Evolutionary conservation across 768 basidiomycete species (phyloP).

Genomic region (Rhodotorula paludigena): DNA sequence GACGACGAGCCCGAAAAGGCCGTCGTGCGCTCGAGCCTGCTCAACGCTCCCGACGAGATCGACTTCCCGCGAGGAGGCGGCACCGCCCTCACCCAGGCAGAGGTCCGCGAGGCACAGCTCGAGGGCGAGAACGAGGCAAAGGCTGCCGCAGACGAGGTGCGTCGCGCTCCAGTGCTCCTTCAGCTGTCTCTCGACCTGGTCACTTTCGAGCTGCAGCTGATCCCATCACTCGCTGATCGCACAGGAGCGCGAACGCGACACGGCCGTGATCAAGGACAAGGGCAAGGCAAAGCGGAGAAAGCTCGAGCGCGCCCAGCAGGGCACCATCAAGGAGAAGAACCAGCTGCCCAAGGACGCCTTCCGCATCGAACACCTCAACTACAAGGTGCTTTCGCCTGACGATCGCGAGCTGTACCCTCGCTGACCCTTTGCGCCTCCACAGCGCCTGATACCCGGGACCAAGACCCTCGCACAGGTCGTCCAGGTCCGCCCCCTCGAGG

Average conservation of each 20-base stretch:
- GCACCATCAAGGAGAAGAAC: constrained; percentile 45
- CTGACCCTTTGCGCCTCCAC: constrained; percentile 18
- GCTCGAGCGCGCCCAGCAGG: constrained; percentile 38
- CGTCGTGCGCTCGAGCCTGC: constrained; percentile 8
- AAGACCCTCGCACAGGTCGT: constrained; percentile 82
- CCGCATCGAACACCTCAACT: constrained; percentile 86
- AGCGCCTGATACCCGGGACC: constrained; percentile 78
- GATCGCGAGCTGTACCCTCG: not conserved
- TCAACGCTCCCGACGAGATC: constrained; percentile 39
- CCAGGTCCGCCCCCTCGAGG: constrained; percentile 76
- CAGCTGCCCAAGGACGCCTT: constrained; percentile 48
- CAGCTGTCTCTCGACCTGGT: not conserved
- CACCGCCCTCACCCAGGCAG: constrained; percentile 75
- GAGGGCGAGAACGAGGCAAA: constrained; percentile 83
- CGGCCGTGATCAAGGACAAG: constrained; percentile 48
- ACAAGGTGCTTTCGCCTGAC: constrained; percentile 59
- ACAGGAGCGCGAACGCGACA: constrained; percentile 24
- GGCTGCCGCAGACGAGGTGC: constrained; percentile 55
- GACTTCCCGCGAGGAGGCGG: constrained; percentile 90
- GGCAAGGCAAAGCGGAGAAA: constrained; percentile 47
- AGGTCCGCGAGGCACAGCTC: constrained; percentile 75
- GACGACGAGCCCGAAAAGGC: constrained; percentile 32
- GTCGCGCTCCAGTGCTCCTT: not conserved
- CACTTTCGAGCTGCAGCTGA: too few relatives aligned
- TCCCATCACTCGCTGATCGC: not conserved